phyloP scores from a whole-genome alignment of 2,329 filamentous ascomycete species.

The Microthyrium microscopicum region DNA sequence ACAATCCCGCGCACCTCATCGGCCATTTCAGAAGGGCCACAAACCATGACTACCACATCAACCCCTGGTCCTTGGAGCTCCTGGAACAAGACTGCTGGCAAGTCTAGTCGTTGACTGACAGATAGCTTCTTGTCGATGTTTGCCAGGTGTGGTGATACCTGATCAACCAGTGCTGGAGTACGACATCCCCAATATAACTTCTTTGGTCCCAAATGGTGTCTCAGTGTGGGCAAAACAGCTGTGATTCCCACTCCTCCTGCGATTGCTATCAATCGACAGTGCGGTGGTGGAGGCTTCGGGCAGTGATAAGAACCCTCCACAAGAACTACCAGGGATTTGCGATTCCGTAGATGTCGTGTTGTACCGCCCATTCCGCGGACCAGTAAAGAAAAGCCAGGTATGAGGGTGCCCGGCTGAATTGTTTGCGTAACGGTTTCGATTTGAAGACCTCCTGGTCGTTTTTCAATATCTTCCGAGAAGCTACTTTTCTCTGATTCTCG shows the following conservation, averaged over 20 bases:
- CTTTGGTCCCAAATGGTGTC: conserved; percentile 19
- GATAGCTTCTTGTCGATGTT: conserved; percentile 19
- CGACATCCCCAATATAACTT: conserved; percentile 25
- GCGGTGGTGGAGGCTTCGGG: conserved; percentile 15
- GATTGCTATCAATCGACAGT: conserved; percentile 16
- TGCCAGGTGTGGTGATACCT: conserved; percentile 15
- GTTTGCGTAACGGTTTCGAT: too few relatives aligned
- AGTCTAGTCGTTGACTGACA: conserved; percentile 20
- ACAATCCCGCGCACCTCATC: conserved; percentile 42
- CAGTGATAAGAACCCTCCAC: conserved; percentile 26
- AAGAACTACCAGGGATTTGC: conserved; percentile 19
- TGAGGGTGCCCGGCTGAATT: neutral
- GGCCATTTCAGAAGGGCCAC: conserved; percentile 52
- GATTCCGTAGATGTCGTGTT: conserved; percentile 17
- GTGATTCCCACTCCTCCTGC: conserved; percentile 33
- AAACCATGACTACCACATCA: conserved; percentile 52
- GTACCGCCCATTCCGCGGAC: conserved; percentile 21
- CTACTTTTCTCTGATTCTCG: too few relatives aligned
- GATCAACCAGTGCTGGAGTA: conserved; percentile 15
- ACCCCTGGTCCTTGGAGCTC: conserved; percentile 38
- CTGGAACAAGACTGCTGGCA: conserved; percentile 16
- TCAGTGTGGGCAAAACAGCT: conserved; percentile 21
- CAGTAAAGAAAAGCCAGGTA: conserved; percentile 21
- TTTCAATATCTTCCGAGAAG: too few relatives aligned
- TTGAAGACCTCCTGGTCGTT: too few relatives aligned